Percentiles rank a stretch among this genome's conserved stretches.
Evolutionary conservation across 2,329 filamentous ascomycete genomes (phyloP).

Genomic region (Peltaster fructicola): DNA sequence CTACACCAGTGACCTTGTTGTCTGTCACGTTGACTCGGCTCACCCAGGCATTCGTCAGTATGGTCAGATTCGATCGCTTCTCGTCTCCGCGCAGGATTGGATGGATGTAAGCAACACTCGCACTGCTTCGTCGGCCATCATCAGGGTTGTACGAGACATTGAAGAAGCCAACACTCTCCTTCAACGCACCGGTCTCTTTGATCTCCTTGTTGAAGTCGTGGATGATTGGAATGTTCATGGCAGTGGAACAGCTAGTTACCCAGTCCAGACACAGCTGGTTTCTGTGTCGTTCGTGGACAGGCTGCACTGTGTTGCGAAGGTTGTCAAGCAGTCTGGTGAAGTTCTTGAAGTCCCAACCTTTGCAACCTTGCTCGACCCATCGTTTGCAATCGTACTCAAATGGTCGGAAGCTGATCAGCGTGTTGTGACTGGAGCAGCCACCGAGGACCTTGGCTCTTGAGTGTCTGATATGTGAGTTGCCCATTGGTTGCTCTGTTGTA

Average conservation of each 20-base stretch:
- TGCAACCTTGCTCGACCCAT: conserved; percentile 68
- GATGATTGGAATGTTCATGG: conserved; percentile 64
- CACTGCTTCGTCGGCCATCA: conserved; percentile 65
- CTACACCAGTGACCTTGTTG: conserved; percentile 55
- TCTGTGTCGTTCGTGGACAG: conserved; percentile 66
- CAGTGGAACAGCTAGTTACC: conserved; percentile 62
- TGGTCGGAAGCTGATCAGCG: conserved; percentile 78
- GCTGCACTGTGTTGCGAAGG: conserved; percentile 77
- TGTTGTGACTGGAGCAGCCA: conserved; percentile 88
- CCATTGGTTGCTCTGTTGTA: conserved; percentile 76
- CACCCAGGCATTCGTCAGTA: conserved; percentile 79
- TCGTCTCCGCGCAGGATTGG: conserved; percentile 73
- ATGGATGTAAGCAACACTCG: conserved; percentile 83
- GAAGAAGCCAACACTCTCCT: conserved; percentile 73
- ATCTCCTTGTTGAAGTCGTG: conserved; percentile 81
- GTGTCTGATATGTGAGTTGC: conserved; percentile 83
- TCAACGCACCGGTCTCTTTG: conserved; percentile 50
- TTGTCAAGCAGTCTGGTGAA: conserved; percentile 70
- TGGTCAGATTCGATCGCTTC: conserved; percentile 63
- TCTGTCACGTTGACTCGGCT: conserved; percentile 57
- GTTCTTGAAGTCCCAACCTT: conserved; percentile 72
- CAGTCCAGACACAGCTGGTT: conserved; percentile 88
- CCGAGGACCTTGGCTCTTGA: conserved; percentile 84
- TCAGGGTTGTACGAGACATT: conserved; percentile 84
- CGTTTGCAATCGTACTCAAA: conserved; percentile 76